Evolutionary conservation across 2,329 filamentous ascomycete genomes (phyloP).

Genomic region (Colletotrichum cordylinicola): DNA sequence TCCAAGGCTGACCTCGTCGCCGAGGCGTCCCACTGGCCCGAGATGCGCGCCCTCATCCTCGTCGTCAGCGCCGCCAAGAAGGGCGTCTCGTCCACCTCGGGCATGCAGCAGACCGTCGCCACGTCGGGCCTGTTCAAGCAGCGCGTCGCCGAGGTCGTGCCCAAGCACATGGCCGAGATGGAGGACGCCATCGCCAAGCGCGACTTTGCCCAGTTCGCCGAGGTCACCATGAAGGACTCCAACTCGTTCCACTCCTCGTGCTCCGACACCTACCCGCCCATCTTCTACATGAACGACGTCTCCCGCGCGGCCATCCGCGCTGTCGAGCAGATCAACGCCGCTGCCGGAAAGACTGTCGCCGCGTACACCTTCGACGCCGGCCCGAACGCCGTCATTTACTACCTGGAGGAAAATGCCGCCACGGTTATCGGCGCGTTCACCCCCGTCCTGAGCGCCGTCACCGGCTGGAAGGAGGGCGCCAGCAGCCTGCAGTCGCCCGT

Average conservation of each 20-base stretch:
- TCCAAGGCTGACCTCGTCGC: slow-evolving; percentile 89
- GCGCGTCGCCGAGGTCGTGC: slow-evolving; percentile 78
- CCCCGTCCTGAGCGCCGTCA: slow-evolving; percentile 64
- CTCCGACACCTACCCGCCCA: slow-evolving; percentile 93
- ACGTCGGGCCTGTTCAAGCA: slow-evolving; percentile 88
- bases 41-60: slow-evolving; percentile 90
- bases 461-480: slow-evolving; percentile 73
- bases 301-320: slow-evolving; percentile 85
- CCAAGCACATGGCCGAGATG: slow-evolving; percentile 83
- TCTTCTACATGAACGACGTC: slow-evolving; percentile 98
- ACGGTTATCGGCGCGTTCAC: slow-evolving; percentile 82
- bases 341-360: slow-evolving; percentile 79
- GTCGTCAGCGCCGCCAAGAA: slow-evolving; percentile 96
- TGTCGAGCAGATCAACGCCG: slow-evolving; percentile 86
- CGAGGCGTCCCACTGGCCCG: slow-evolving; percentile 88
- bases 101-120: slow-evolving; percentile 96
- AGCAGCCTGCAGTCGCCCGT: slow-evolving; percentile 58
- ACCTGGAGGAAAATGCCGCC: slow-evolving; percentile 78
- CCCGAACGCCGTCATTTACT: slow-evolving; percentile 97
- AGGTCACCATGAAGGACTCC: slow-evolving; percentile 94
- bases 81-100: slow-evolving; percentile 87
- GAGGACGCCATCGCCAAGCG: slow-evolving; percentile 77
- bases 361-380: slow-evolving; percentile 98
- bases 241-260: slow-evolving; percentile 98
- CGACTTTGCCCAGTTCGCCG: slow-evolving; percentile 87